Percentiles rank a stretch among this genome's conserved stretches.
Conservation (phyloP, 164 flowering plant genomes). For the Stephania yunnanensis region DNA sequence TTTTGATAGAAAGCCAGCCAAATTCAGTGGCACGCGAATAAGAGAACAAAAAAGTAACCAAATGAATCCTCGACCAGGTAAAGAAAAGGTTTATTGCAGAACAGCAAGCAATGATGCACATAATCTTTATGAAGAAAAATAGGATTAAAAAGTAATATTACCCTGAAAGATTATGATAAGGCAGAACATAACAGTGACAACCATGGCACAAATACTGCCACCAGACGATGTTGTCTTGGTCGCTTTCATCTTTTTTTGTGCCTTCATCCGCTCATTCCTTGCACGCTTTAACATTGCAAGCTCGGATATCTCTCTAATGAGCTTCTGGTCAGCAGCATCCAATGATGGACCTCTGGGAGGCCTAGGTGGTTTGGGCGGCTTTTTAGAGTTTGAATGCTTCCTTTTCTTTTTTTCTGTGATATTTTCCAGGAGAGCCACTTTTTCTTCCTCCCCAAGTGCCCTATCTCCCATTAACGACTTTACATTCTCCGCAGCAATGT, state of each 20-base stretch:
- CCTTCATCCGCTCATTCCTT: conserved; percentile 56
- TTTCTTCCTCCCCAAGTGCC: conserved; percentile 15
- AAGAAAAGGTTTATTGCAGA: not conserved
- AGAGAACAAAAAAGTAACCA: too few relatives aligned
- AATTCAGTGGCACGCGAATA: too few relatives aligned
- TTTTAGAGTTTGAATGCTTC: conserved; percentile 39
- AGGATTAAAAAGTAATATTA: conserved; percentile 18
- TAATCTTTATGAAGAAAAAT: not conserved
- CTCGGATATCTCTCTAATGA: conserved; percentile 56
- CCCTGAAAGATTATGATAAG: conserved; percentile 67
- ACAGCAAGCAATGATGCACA: too few relatives aligned
- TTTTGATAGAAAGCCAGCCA: too few relatives aligned
- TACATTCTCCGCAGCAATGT: conserved; percentile 18
- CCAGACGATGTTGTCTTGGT: conserved; percentile 38
- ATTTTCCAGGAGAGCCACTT: conserved; percentile 22
- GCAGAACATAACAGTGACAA: conserved; percentile 55
- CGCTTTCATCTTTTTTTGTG: conserved; percentile 61
- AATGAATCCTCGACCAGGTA: not conserved
- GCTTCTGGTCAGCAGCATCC: conserved; percentile 67
- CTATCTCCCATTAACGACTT: conserved; percentile 11
- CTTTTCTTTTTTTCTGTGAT: conserved; percentile 38
- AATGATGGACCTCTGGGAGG: conserved; percentile 62
- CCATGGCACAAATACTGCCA: conserved; percentile 47
- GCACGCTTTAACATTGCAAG: conserved; percentile 71
- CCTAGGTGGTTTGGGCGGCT: conserved; percentile 60